Evolutionary conservation across 2,329 filamentous ascomycete genomes (phyloP), one percentile per base, ranked within the genome.

Genomic region (Trichoderma harzianum): DNA sequence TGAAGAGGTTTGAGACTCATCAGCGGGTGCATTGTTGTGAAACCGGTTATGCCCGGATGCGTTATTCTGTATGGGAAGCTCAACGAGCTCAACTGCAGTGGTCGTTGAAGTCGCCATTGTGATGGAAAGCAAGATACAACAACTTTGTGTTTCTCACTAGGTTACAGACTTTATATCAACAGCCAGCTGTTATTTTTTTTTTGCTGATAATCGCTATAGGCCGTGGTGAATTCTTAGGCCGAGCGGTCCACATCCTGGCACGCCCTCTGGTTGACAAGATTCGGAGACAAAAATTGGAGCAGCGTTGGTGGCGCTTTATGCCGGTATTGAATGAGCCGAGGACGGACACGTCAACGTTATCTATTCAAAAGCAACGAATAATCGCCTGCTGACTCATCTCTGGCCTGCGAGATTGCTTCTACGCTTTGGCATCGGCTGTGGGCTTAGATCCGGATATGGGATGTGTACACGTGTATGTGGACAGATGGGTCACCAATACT

Each of bases 201-300:
- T 60, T 11, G 3, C 3, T 36, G 12, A 24, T 11, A 7, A 32
- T 68, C 12, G 24, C 3, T 43, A n/a, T 24, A 28, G n/a, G 24
- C 34, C 14, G n/a, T 43, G 16, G 36, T 26, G 30, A 10, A 51
- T 51, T 12, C 26, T 68, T 51, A 34, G n/a, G 24, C 47, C 21
- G 28, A 26, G 18, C 10, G 12, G 47, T 32, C 28, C 14, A 26
- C 16, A 26, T 34, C 32, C n/a, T 21, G 30, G 66, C 26, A n/a
- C 66, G 66, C 66, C 66, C 66, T 69, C 55, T 51, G 47, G 12
- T 69, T 47, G 66, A 69, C 66, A 61, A 32, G 66, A 47, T 69
- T 28, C 34, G 43, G 63, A 21, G n/a, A 18, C n/a, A 47, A 58
- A 67, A 69, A 51, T 16, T 60, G 66, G 66, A 30, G 66, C 53